phyloP scores from a whole-genome alignment of 1,139 yeast genomes.

The Hansenula lynferdii region DNA sequence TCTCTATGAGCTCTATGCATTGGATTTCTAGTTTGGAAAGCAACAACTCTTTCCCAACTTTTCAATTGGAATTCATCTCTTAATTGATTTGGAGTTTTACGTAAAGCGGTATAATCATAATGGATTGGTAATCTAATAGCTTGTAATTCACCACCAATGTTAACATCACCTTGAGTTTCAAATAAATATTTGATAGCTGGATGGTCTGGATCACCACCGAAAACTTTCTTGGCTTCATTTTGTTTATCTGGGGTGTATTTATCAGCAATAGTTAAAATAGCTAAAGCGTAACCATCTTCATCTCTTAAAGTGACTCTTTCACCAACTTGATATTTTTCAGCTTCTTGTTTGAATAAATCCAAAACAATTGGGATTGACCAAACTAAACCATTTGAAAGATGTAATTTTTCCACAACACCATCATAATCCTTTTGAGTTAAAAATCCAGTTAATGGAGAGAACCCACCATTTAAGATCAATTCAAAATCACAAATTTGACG shows the following conservation, averaged over 20 bases:
- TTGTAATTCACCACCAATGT: conserved; percentile 84
- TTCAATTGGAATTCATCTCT: conserved; percentile 76
- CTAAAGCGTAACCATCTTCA: conserved; percentile 78
- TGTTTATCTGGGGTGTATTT: conserved; percentile 78
- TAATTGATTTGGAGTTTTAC: conserved; percentile 89
- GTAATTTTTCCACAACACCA: conserved; percentile 71
- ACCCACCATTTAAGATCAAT: conserved; percentile 88
- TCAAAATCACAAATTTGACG: conserved; percentile 94
- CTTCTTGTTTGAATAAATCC: conserved; percentile 59
- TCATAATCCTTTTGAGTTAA: conserved; percentile 75
- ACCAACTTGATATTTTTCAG: conserved; percentile 45
- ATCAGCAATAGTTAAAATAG: conserved; percentile 75
- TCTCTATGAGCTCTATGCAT: conserved; percentile 99
- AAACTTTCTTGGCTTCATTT: conserved; percentile 77
- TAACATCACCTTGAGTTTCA: conserved; percentile 69
- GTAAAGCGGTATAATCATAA: conserved; percentile 81
- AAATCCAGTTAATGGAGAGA: conserved; percentile 89
- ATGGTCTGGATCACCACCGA: conserved; percentile 96
- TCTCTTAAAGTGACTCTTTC: conserved; percentile 73
- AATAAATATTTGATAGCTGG: conserved; percentile 79
- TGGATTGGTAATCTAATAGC: conserved; percentile 84
- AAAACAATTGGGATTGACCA: conserved; percentile 95
- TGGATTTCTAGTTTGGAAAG: conserved; percentile 97
- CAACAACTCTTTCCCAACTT: conserved; percentile 90
- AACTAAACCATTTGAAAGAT: conserved; percentile 71